phyloP scores from a whole-genome alignment of 257 asterid genomes.

The Solanum virginianum region DNA sequence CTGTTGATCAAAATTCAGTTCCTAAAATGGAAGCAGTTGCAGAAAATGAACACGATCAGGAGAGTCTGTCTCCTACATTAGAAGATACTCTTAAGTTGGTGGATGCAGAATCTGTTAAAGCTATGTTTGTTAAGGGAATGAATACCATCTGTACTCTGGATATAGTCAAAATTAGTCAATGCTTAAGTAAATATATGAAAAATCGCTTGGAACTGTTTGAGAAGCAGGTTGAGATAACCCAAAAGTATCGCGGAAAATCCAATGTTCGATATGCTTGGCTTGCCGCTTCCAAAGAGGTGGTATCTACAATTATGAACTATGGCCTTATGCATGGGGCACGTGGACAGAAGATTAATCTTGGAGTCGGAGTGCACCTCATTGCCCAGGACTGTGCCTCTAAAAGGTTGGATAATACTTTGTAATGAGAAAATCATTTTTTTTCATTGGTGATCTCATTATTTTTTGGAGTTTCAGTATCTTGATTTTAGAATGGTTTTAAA shows the following conservation, averaged over 20 bases:
- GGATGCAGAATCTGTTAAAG: conserved; percentile 26
- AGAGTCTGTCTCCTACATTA: conserved; percentile 1
- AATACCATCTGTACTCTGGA: conserved; percentile 15
- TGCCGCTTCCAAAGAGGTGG: conserved; percentile 49
- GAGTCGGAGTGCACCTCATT: conserved; percentile 54
- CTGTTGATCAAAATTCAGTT: conserved; percentile 17
- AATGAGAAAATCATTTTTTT: neutral
- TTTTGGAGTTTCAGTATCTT: neutral
- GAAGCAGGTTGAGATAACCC: conserved; percentile 59
- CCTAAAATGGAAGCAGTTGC: conserved; percentile 20
- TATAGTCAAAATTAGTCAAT: conserved; percentile 31
- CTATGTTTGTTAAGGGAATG: conserved; percentile 39
- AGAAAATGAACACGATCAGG: conserved; percentile 16
- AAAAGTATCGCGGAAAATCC: conserved; percentile 57
- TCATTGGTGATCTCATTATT: neutral
- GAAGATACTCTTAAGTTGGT: conserved; percentile 12
- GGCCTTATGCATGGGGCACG: conserved; percentile 46
- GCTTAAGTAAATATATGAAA: conserved; percentile 21
- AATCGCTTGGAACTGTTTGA: conserved; percentile 57
- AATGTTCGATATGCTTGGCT: conserved; percentile 82
- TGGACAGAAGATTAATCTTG: conserved; percentile 23
- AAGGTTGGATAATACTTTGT: conserved; percentile 37
- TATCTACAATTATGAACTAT: conserved; percentile 37
- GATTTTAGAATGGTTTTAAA: neutral
- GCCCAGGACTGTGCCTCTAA: conserved; percentile 53